A percentile compares a stretch with the other conserved stretches of the same genome.
Conservation (phyloP, 768 basidiomycete species). For the Termitomyces titanicus region DNA sequence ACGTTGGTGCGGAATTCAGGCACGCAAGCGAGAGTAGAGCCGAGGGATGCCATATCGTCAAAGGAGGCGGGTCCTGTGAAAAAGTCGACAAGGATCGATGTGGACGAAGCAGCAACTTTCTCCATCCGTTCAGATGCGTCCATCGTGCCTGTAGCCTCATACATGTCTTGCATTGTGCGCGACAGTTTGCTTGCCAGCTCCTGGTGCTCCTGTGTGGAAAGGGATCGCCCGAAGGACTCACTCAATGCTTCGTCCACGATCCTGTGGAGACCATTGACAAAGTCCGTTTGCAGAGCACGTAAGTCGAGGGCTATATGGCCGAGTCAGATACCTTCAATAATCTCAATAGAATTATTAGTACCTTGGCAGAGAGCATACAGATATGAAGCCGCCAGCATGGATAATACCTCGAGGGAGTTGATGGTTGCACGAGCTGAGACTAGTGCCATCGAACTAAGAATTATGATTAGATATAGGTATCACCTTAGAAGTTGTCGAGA, state of each 20-base stretch:
- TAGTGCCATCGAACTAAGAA: constrained; percentile 69
- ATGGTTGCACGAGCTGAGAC: constrained; percentile 81
- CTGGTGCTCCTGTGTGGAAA: constrained; percentile 30
- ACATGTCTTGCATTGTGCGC: constrained; percentile 41
- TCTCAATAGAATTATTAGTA: constrained; percentile 10
- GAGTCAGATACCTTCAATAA: neutral
- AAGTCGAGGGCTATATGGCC: constrained; percentile 63
- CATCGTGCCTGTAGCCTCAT: constrained; percentile 69
- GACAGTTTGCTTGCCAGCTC: constrained; percentile 34
- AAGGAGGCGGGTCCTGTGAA: constrained; percentile 38
- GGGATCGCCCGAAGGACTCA: constrained; percentile 36
- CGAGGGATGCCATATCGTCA: constrained; percentile 26
- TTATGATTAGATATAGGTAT: constrained; percentile 5
- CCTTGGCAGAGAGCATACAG: constrained; percentile 71
- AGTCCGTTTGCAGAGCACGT: constrained; percentile 69
- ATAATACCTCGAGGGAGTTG: constrained; percentile 73
- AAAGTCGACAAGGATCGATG: constrained; percentile 62
- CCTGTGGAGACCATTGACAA: constrained; percentile 43
- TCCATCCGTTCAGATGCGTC: constrained; percentile 69
- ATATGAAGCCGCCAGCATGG: constrained; percentile 71
- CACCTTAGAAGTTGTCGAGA: constrained; percentile 6
- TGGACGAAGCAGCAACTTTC: constrained; percentile 60
- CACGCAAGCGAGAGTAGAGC: constrained; percentile 33
- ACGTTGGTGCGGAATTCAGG: constrained; percentile 53
- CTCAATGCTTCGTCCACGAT: constrained; percentile 51